Base-by-base conservation (phyloP, 192 early-diverging fungal genomes). In the Coemansia javaensis region DNA sequence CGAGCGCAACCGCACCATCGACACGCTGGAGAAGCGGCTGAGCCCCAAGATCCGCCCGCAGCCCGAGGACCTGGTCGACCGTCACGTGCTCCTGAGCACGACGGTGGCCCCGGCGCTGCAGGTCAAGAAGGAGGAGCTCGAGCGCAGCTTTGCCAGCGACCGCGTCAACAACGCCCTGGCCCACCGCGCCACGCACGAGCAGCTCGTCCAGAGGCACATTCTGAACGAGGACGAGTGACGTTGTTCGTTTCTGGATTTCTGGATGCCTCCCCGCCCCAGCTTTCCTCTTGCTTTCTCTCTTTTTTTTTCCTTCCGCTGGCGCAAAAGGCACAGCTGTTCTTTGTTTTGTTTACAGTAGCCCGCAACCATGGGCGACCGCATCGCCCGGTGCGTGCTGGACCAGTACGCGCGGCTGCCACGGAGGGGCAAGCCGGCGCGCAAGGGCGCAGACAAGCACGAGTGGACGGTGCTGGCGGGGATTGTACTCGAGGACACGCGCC, bases 401-500 rank as follows among this genome's bases (percentile, higher is more conserved):
- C 64, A 69, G 34, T 93, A 79, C 59, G 37, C 35, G 2, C 43
- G 36, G 15, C 77, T 93, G 24, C 80, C 84, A n/a, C 88, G 87
- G 50, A 66, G 78, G 32, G 90, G 89, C 12, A 90, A 90, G 54
- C 90, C 90, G 10, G 43, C 70, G 14, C 23, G 40, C 16, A 75
- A 75, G 25, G 48, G 52, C 10, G 9, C 32, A 1, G 53, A 36
- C 11, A 75, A 75, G 50, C 44, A 75, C 10, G 88, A 92, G 59
- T 95, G 90, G 92, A 95, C 90, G 0, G 85, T 93, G 2, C 73
- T 95, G 13, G 87, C 87, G 0, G 90, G 82, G 0, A 83, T 95
- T 51, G 82, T 88, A 21, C 9, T 68, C 2, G 53, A 67, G 23
- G 31, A 53, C 21, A 50, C 53, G 20, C 16, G 27, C 15, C 28